Conservation (phyloP, 129 eudicot species). For the Flaveria trinervia region DNA sequence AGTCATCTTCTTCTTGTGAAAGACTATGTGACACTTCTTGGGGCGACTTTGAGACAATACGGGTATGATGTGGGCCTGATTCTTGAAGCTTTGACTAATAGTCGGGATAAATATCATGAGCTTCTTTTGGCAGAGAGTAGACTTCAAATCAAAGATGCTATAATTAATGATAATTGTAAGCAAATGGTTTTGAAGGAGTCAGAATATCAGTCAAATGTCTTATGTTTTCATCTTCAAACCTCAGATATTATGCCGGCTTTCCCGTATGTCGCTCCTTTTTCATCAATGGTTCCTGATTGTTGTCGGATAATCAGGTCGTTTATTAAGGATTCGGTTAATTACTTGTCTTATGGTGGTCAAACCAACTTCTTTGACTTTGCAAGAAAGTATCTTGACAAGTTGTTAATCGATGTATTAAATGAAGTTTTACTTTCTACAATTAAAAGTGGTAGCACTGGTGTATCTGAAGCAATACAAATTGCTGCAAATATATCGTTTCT, state of each 20-base stretch:
- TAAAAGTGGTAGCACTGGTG: constrained; percentile 51
- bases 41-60: constrained; percentile 71
- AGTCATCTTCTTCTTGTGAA: constrained; percentile 79
- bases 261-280: constrained; percentile 91
- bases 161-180: constrained; percentile 61
- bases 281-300: constrained; percentile 88
- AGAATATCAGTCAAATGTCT: constrained; percentile 80
- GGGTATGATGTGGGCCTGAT: constrained; percentile 80
- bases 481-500: constrained; percentile 74
- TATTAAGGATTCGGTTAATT: constrained; percentile 77
- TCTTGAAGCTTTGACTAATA: constrained; percentile 60
- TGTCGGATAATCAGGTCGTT: constrained; percentile 82
- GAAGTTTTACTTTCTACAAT: constrained; percentile 57
- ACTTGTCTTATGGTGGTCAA: constrained; percentile 77
- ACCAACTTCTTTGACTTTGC: constrained; percentile 74
- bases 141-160: constrained; percentile 59
- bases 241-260: constrained; percentile 93
- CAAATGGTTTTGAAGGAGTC: constrained; percentile 93
- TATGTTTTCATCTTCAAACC: constrained; percentile 68
- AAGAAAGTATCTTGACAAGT: constrained; percentile 69
- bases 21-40: constrained; percentile 90
- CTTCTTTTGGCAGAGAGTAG: constrained; percentile 78
- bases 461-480: constrained; percentile 89
- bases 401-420: constrained; percentile 72
- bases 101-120: constrained; percentile 80